Evolutionary conservation across 345 rosid species (phyloP).

Genomic region (Conringia planisiliqua): DNA sequence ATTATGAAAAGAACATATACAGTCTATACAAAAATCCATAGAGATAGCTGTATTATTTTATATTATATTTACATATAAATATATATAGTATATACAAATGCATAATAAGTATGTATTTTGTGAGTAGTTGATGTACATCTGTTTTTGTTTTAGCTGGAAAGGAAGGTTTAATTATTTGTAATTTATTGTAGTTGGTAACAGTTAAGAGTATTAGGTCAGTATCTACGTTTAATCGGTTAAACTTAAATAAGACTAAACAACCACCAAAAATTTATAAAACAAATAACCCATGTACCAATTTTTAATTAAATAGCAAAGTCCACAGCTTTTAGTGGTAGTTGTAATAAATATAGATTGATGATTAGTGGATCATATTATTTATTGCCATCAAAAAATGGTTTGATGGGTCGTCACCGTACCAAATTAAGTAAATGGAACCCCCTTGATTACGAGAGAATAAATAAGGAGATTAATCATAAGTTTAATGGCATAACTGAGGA

Average conservation of each 20-base stretch:
- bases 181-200: slow-evolving; percentile 30
- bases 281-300: not conserved
- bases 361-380: slow-evolving; percentile 1
- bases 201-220: slow-evolving; percentile 32
- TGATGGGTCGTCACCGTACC: slow-evolving; percentile 18
- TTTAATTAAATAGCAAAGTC: not conserved
- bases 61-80: not conserved
- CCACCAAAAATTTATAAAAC: slow-evolving; percentile 3
- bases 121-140: slow-evolving; percentile 29
- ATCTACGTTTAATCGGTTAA: slow-evolving; percentile 13
- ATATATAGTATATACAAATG: not conserved
- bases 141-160: slow-evolving; percentile 22
- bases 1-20: not conserved
- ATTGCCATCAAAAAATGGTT: slow-evolving; percentile 13
- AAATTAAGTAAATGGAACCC: slow-evolving; percentile 16
- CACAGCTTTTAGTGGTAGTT: slow-evolving; percentile 3
- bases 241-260: not conserved
- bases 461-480: not conserved
- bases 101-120: not conserved
- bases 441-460: not conserved
- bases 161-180: slow-evolving; percentile 17
- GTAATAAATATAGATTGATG: not conserved
- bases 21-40: not conserved
- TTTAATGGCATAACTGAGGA: not conserved
- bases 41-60: not conserved